Conservation (phyloP, 805 yeast genomes). For the Hanseniaspora pseudoguilliermondii region DNA sequence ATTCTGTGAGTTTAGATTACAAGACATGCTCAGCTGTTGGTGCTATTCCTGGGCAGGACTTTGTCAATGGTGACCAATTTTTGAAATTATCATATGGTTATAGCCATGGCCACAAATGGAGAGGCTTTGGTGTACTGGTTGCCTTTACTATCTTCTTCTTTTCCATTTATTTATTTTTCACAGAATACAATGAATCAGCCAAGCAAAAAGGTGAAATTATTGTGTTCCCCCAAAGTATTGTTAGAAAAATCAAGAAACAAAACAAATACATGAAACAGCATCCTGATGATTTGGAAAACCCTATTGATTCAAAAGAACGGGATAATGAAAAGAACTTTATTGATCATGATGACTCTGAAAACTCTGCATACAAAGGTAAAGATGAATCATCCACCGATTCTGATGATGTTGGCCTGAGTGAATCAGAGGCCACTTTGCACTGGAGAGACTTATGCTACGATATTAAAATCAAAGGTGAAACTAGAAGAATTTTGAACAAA, state of each 20-base stretch:
- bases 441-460: constrained; percentile 63
- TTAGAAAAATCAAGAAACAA: constrained; percentile 36
- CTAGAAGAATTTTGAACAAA: constrained; percentile 42
- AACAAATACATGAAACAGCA: constrained; percentile 20
- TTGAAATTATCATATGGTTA: constrained; percentile 32
- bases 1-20: constrained; percentile 19
- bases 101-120: constrained; percentile 38
- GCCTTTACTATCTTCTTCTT: constrained; percentile 44
- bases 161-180: constrained; percentile 37
- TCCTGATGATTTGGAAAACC: constrained; percentile 20
- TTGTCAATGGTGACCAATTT: constrained; percentile 39
- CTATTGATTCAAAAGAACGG: constrained; percentile 18
- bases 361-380: not conserved
- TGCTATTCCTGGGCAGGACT: constrained; percentile 33
- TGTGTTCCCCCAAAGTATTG: constrained; percentile 41
- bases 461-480: constrained; percentile 44
- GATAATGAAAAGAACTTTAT: constrained; percentile 12
- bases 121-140: constrained; percentile 46
- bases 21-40: constrained; percentile 41
- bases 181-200: constrained; percentile 49
- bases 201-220: constrained; percentile 50
- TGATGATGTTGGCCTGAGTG: constrained; percentile 14
- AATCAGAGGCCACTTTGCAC: constrained; percentile 42
- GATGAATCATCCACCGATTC: constrained; percentile 4
- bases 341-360: not conserved